These are phyloP conservation scores for Vaccinium myrtillus DNA, from an alignment of 148 eudicot species.

Conservation along the genomic window DNA sequence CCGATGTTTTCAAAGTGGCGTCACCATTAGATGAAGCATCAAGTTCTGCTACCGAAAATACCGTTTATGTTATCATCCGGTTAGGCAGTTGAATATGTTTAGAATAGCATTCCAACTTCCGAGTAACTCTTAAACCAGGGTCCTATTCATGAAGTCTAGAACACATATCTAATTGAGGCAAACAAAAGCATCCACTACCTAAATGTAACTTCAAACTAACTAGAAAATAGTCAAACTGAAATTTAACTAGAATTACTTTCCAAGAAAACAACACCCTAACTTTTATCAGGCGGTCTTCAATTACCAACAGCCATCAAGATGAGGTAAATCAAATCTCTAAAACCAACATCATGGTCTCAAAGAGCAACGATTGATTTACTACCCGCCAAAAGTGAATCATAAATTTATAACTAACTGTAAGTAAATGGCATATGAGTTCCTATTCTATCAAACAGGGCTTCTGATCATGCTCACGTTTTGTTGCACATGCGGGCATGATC, in stretches of 20 bases:
- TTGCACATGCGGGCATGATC: neutral
- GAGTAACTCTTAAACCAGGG: neutral
- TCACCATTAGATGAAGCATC: conserved; percentile 37
- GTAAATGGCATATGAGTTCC: neutral
- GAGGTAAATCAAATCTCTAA: neutral
- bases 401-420: neutral
- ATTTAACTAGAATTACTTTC: conserved; percentile 9
- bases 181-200: neutral
- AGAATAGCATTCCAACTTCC: neutral
- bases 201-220: neutral
- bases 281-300: neutral
- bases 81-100: conserved; percentile 4
- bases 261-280: neutral
- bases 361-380: neutral
- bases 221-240: neutral
- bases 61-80: neutral
- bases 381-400: neutral
- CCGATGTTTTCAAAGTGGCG: conserved; percentile 24
- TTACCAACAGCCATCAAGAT: neutral
- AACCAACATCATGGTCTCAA: conserved; percentile 5
- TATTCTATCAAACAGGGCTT: neutral
- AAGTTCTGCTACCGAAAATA: conserved; percentile 37
- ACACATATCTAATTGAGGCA: neutral
- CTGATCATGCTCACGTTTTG: neutral
- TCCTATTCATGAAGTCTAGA: neutral